Percentiles rank a stretch among this genome's conserved stretches.
Conservation (phyloP, 352 stramenopile genomes). For the Phytophthora capsici region DNA sequence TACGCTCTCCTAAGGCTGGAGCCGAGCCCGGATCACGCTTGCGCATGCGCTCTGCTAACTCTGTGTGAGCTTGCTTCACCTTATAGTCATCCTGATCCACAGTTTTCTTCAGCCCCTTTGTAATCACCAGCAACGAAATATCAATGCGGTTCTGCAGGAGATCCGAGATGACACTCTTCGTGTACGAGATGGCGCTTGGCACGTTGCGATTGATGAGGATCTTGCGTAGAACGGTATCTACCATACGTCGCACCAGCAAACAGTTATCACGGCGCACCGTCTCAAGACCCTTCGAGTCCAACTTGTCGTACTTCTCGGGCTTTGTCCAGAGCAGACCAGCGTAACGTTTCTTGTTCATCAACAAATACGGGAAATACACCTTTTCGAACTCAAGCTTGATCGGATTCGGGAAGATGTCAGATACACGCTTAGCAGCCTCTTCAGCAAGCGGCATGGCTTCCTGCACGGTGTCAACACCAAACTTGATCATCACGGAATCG, state of each 20-base stretch:
- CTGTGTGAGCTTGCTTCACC: slow-evolving; percentile 98
- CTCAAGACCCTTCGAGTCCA: slow-evolving; percentile 98
- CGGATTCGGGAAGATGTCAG: slow-evolving; percentile 96
- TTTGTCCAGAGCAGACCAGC: slow-evolving; percentile 82
- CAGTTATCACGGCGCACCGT: slow-evolving; percentile 99
- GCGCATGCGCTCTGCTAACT: slow-evolving; percentile 98
- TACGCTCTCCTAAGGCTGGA: slow-evolving; percentile 98
- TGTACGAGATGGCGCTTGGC: slow-evolving; percentile 95
- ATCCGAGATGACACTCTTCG: slow-evolving; percentile 97
- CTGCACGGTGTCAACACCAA: slow-evolving; percentile 95
- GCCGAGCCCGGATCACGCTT: slow-evolving; percentile 98
- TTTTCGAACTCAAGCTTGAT: slow-evolving; percentile 99
- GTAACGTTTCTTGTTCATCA: slow-evolving; percentile 99
- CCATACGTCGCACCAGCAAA: slow-evolving; percentile 96
- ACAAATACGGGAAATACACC: slow-evolving; percentile 99
- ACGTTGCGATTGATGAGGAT: slow-evolving; percentile 98
- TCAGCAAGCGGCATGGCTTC: slow-evolving; percentile 98
- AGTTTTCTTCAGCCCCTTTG: slow-evolving; percentile 99
- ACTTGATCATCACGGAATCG: slow-evolving; percentile 99
- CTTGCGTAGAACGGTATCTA: slow-evolving; percentile 98
- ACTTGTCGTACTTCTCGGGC: slow-evolving; percentile 98
- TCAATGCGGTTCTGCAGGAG: slow-evolving; percentile 99
- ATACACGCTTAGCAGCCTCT: slow-evolving; percentile 95
- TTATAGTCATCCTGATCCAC: slow-evolving; percentile 98
- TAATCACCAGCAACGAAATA: slow-evolving; percentile 99